Base-by-base conservation (phyloP, 768 basidiomycete genomes). In the Cantharellus anzutake region DNA sequence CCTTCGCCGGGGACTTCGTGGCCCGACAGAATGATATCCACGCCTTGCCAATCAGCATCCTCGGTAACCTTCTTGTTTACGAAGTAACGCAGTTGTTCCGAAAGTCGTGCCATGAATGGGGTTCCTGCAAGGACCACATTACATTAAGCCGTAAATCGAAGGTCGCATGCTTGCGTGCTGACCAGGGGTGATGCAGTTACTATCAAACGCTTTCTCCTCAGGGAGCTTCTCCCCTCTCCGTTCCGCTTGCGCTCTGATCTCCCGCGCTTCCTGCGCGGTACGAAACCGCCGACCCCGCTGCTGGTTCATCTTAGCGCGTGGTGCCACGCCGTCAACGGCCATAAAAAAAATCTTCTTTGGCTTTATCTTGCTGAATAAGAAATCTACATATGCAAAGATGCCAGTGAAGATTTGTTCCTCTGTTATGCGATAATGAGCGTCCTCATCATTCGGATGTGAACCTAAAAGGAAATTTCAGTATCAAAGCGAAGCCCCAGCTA, bases 1-100 rank as follows among this genome's bases (percentile, higher is more conserved):
- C 96, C 96, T 71, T 99, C 96, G 64, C 96, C 96, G 0, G 96
- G 96, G 2, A 97, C 93, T 66, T 99, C 94, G 70, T 98, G 92
- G 5, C 96, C 96, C 38, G 90, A 94, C 42, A 99, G 75, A 42
- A 99, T 87, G 29, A 98, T 91, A 67, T 91, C 77, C 48, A 98
- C 81, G 59, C 84, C 79, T 61, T 88, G 76, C 96, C 96, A 99
- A 69, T 92, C 84, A 2, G 96, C 80, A 71, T 99, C 96, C 69
- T 99, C 96, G 0, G 83, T 80, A 40, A 98, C 94, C 77, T 98
- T 94, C 79, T 98, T 98, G 72, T 91, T 91, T 64, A 99, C 77
- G 65, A 98, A 99, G 71, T 99, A 99, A 42, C 83, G 83, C 63
- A 99, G 75, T 67, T 98, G 94, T 41, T 78, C 81, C 5, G 92